Evolutionary conservation across 2,329 filamentous ascomycete genomes (phyloP), one percentile per base, ranked within the genome.

Genomic region (Aspergillus sclerotialis): DNA sequence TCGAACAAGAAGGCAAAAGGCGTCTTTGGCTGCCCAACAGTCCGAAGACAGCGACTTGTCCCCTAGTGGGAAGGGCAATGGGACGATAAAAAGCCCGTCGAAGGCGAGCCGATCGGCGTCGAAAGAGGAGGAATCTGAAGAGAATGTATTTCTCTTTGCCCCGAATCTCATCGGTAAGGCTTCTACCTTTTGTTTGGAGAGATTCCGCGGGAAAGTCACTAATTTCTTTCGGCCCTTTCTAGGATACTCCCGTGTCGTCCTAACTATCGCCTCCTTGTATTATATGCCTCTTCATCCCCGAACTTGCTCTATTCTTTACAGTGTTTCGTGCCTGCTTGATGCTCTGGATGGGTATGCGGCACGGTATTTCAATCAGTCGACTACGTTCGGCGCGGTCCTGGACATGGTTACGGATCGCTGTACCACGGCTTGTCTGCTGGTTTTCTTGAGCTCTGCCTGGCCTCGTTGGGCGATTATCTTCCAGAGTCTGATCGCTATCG

Each of bases 321-420:
- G 82, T 58, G 69, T 98, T 39, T 96, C 90, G 16, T 96, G 92
- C 61, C 76, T 96, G 28, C 82, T 98, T 46, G 92, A 98, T 60
- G 92, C 90, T 29, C 76, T 96, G 44, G 92, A 98, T 59, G 92
- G 92, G 51, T 83, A 89, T 52, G 89, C 89, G n/a, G 92, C 92
- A 38, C 81, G 86, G 30, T 70, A 76, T 52, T 82, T 90, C 60
- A 78, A 94, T 53, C 92, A 98, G 64, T 90, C 85, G 24, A 96
- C 92, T 35, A 84, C 84, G 45, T 98, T 98, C 61, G 92, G 92
- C 44, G 92, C 90, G 19, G 90, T 98, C 21, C 75, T 98, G 44
- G 92, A 98, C 68, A 98, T 98, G 92, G 90, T 98, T 42, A 98
- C 92, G 12, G 92, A 98, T 65, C 83, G 92, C 40, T 96, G 92